Evolutionary conservation across 352 stramenopile species (phyloP).

Genomic region (Phytophthora sp.): DNA sequence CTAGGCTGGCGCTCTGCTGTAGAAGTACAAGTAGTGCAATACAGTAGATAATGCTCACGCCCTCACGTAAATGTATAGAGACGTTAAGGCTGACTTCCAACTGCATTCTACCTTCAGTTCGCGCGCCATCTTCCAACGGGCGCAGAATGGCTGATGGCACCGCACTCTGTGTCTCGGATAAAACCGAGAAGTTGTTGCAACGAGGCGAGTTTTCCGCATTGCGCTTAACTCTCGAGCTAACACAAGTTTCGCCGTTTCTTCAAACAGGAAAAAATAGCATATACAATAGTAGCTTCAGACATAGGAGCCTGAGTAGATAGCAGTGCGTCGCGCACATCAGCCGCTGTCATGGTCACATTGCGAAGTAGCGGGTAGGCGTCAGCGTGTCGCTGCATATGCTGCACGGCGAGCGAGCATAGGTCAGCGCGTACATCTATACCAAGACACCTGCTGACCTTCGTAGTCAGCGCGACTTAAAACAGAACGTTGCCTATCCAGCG

Average conservation of each 20-base stretch:
- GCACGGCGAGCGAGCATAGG: too few relatives aligned
- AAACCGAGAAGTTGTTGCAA: background rate
- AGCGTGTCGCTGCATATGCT: too few relatives aligned
- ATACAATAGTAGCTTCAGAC: background rate
- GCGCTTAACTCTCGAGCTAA: background rate
- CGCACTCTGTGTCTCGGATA: background rate
- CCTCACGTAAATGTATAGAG: background rate
- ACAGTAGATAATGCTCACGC: background rate
- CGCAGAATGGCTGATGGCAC: background rate
- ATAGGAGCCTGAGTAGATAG: background rate
- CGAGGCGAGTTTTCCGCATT: background rate
- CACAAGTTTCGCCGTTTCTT: background rate
- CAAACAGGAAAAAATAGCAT: background rate
- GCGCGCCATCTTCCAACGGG: background rate
- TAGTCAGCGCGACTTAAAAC: too few relatives aligned
- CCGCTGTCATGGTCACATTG: background rate
- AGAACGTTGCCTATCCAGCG: too few relatives aligned
- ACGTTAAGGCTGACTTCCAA: background rate
- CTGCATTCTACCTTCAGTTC: background rate
- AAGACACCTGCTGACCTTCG: too few relatives aligned
- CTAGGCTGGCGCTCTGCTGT: too few relatives aligned
- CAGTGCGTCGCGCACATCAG: background rate
- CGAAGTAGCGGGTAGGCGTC: background rate
- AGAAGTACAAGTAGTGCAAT: too few relatives aligned
- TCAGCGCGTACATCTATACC: too few relatives aligned